These are phyloP conservation scores for Wickerhamomyces bisporus DNA, from an alignment of 805 yeast species.

Conservation along the genomic window DNA sequence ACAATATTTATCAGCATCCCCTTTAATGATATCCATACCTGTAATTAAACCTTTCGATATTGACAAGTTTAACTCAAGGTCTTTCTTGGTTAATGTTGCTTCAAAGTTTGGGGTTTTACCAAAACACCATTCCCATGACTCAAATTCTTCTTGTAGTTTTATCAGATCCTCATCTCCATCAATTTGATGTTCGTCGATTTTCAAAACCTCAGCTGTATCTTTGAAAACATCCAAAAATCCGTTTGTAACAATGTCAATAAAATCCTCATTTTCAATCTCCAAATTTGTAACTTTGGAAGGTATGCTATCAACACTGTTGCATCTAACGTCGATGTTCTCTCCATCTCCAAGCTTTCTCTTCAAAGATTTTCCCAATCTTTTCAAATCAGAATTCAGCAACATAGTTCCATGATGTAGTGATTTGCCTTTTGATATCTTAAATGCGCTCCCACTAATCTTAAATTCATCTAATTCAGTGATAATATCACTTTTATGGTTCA, in stretches of 20 bases:
- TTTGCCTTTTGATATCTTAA: conserved; percentile 72
- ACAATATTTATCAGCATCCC: conserved; percentile 13
- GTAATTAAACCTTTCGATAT: conserved; percentile 1
- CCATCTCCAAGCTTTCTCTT: conserved; percentile 32
- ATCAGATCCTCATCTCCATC: conserved; percentile 32
- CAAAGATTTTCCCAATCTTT: conserved; percentile 54
- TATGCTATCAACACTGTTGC: conserved; percentile 64
- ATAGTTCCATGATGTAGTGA: conserved; percentile 96
- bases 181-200: conserved; percentile 24
- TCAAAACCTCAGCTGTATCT: conserved; percentile 5
- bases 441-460: conserved; percentile 93
- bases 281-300: conserved; percentile 75
- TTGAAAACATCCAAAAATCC: conserved; percentile 26
- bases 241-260: conserved; percentile 33
- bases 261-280: conserved; percentile 36
- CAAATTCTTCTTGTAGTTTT: conserved; percentile 36
- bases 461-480: conserved; percentile 36
- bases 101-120: conserved; percentile 74
- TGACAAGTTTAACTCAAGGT: not conserved
- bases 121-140: conserved; percentile 68
- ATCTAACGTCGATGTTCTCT: conserved; percentile 38
- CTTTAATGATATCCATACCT: conserved; percentile 16
- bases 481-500: conserved; percentile 81
- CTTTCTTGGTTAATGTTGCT: conserved; percentile 34
- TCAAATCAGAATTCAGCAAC: conserved; percentile 65